Conservation (phyloP, 2,329 filamentous ascomycete genomes). For the Colletotrichum theobromicola region DNA sequence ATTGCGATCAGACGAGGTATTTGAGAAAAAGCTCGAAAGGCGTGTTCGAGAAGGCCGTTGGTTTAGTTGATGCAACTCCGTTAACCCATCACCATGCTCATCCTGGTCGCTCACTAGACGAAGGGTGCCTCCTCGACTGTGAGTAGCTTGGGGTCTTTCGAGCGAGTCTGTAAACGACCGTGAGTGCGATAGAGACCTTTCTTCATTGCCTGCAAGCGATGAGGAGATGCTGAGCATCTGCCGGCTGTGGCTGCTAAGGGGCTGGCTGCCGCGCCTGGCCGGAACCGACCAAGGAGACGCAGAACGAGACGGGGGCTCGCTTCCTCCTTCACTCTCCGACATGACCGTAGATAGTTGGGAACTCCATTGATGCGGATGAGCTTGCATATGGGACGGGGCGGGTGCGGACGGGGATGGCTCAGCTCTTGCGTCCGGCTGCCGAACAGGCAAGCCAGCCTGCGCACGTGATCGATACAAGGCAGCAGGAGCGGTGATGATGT, state of each 20-base stretch:
- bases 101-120: conserved; percentile 63
- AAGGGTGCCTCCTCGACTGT: conserved; percentile 42
- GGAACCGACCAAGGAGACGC: conserved; percentile 47
- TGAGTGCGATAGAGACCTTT: conserved; percentile 42
- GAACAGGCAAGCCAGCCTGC: conserved; percentile 32
- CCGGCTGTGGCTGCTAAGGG: conserved; percentile 55
- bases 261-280: conserved; percentile 55
- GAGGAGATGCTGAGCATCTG: conserved; percentile 64
- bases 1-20: conserved; percentile 55
- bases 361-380: conserved; percentile 65
- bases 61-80: conserved; percentile 60
- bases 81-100: conserved; percentile 68
- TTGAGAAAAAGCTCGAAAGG: conserved; percentile 56
- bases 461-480: conserved; percentile 41
- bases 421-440: conserved; percentile 33
- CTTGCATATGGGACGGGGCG: conserved; percentile 42
- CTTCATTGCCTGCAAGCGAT: conserved; percentile 51
- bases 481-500: conserved; percentile 42
- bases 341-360: conserved; percentile 68
- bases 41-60: conserved; percentile 59
- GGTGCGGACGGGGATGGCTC: conserved; percentile 6
- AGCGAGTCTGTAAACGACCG: conserved; percentile 50
- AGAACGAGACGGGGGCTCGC: conserved; percentile 53
- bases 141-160: conserved; percentile 53
- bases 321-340: conserved; percentile 64